Evolutionary conservation across 768 basidiomycete genomes (phyloP).

Genomic region (Serpula lacrymans): DNA sequence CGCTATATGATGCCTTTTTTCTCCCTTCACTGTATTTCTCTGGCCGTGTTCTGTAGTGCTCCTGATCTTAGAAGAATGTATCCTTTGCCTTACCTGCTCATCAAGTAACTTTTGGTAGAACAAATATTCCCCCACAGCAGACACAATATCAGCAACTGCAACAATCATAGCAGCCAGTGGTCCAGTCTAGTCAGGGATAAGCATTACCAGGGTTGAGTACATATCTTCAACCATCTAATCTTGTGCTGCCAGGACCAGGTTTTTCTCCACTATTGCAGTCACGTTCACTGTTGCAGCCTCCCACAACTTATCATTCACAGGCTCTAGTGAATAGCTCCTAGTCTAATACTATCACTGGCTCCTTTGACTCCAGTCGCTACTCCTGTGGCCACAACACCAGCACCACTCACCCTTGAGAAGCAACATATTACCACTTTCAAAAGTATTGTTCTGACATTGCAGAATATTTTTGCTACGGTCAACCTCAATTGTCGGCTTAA

Average conservation of each 20-base stretch:
- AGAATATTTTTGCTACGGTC: slow-evolving; percentile 97
- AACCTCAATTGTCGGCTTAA: slow-evolving; percentile 91
- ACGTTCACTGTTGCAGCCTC: slow-evolving; percentile 18
- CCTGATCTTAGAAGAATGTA: slow-evolving; percentile 21
- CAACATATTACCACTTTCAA: slow-evolving; percentile 89
- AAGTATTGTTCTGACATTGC: slow-evolving; percentile 91
- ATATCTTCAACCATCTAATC: slow-evolving; percentile 37
- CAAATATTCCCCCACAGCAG: slow-evolving; percentile 39
- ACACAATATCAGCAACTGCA: slow-evolving; percentile 34
- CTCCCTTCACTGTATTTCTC: slow-evolving; percentile 22
- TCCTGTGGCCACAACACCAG: slow-evolving; percentile 57
- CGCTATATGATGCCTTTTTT: slow-evolving; percentile 17
- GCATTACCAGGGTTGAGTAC: slow-evolving; percentile 44
- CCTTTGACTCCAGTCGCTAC: slow-evolving; percentile 48
- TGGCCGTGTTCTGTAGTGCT: no score
- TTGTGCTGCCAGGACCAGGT: slow-evolving; percentile 49
- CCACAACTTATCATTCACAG: slow-evolving; percentile 27
- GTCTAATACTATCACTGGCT: slow-evolving; percentile 43
- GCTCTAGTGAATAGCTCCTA: slow-evolving; percentile 26
- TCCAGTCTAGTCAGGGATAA: slow-evolving; percentile 43
- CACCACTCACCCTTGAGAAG: slow-evolving; percentile 71
- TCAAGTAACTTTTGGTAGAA: slow-evolving; percentile 63
- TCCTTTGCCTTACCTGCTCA: slow-evolving; percentile 64
- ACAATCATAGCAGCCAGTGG: slow-evolving; percentile 33
- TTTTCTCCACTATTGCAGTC: slow-evolving; percentile 45